Percentiles rank a stretch among this genome's conserved stretches.
These are phyloP conservation scores for Harrya chromipes DNA, from an alignment of 768 basidiomycete genomes.

Conservation along the genomic window DNA sequence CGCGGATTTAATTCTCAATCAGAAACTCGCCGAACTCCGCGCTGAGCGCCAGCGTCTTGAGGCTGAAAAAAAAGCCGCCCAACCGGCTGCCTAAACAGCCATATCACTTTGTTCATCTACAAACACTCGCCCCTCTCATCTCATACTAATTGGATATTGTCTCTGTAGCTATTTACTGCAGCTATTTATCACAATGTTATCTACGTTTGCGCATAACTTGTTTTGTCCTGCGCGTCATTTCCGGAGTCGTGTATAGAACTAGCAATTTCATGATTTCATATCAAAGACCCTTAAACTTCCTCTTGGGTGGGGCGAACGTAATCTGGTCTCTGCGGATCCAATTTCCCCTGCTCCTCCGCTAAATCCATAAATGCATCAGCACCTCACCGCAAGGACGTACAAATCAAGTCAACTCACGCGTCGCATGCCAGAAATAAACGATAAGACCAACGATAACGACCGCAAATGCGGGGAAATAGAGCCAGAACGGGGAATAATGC, in stretches of 20 bases:
- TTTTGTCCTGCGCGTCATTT: neutral
- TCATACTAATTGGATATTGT: slow-evolving; percentile 29
- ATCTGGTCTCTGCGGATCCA: slow-evolving; percentile 54
- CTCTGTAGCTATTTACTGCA: slow-evolving; percentile 11
- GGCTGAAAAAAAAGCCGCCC: slow-evolving; percentile 40
- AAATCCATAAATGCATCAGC: slow-evolving; percentile 3
- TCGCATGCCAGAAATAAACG: slow-evolving; percentile 83
- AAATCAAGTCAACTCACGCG: slow-evolving; percentile 53
- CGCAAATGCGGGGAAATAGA: slow-evolving; percentile 79
- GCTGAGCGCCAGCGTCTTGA: slow-evolving; percentile 38
- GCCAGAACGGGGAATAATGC: slow-evolving; percentile 84
- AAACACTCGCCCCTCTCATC: slow-evolving; percentile 19
- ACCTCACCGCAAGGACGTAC: neutral
- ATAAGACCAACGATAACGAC: slow-evolving; percentile 71
- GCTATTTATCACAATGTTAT: neutral
- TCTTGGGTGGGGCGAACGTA: slow-evolving; percentile 44
- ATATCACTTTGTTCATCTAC: slow-evolving; percentile 13
- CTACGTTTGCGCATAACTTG: neutral
- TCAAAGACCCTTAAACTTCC: slow-evolving; percentile 13
- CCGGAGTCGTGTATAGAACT: neutral
- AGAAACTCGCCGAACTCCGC: slow-evolving; percentile 34
- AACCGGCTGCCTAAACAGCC: slow-evolving; percentile 26
- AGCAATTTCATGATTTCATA: neutral
- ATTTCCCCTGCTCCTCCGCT: slow-evolving; percentile 74
- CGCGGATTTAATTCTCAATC: neutral